These are phyloP conservation scores for Saitozyma sp. DNA, from an alignment of 768 basidiomycete genomes.

Conservation along the genomic window DNA sequence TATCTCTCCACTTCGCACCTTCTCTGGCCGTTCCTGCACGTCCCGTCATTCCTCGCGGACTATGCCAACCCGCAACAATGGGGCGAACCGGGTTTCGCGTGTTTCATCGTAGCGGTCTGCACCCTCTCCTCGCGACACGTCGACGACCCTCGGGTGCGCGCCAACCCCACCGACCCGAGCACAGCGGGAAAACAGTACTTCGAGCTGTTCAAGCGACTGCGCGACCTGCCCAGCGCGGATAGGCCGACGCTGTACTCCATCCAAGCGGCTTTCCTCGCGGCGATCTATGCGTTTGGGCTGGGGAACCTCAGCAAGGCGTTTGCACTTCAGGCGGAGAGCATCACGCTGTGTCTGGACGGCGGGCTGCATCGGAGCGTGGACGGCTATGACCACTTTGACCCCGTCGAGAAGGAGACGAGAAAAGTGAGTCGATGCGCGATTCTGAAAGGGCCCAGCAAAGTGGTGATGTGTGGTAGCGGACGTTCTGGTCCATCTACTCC, in stretches of 20 bases:
- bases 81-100: slow-evolving; percentile 91
- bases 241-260: slow-evolving; percentile 87
- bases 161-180: slow-evolving; percentile 77
- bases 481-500: slow-evolving; percentile 93
- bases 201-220: slow-evolving; percentile 78
- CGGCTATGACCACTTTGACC: slow-evolving; percentile 70
- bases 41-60: slow-evolving; percentile 83
- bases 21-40: slow-evolving; percentile 85
- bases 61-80: slow-evolving; percentile 93
- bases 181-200: slow-evolving; percentile 90
- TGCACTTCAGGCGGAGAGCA: slow-evolving; percentile 77
- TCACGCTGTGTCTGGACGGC: slow-evolving; percentile 83
- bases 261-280: slow-evolving; percentile 86
- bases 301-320: slow-evolving; percentile 86
- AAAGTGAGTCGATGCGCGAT: slow-evolving; percentile 56
- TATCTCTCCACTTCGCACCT: slow-evolving; percentile 86
- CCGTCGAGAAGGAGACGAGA: slow-evolving; percentile 84
- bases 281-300: slow-evolving; percentile 85
- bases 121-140: slow-evolving; percentile 89
- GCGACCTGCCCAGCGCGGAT: slow-evolving; percentile 85
- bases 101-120: slow-evolving; percentile 89
- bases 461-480: slow-evolving; percentile 57
- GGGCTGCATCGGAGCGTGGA: slow-evolving; percentile 86
- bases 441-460: too few relatives aligned
- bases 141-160: slow-evolving; percentile 84